Base-by-base conservation (phyloP, 2,329 filamentous ascomycete genomes). In the Colletotrichum musae region DNA sequence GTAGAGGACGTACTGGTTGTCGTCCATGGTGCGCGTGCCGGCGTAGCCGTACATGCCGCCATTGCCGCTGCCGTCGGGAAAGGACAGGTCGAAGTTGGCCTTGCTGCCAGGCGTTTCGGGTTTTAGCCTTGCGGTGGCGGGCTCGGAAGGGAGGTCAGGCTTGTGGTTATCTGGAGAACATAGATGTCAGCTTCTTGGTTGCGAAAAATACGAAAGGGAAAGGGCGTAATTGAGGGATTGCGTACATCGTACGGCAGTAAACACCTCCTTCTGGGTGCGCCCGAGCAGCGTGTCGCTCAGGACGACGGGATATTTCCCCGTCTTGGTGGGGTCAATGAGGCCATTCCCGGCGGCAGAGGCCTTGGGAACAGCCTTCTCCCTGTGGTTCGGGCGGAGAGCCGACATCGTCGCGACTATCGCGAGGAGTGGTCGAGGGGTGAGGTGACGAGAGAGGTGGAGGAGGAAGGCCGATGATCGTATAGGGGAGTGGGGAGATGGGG, bases 1-100 rank as follows among this genome's bases (percentile, higher is more conserved):
- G 67, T 95, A 88, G 59, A 97, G 86, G 45, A 91, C 87, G 75
- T 88, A 91, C 76, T 91, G 86, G 64, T 82, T 84, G 65, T 87
- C 84, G 68, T 86, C 85, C 26, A 84, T 86, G 63, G 85, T 86
- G 60, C 90, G 85, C 2, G 84, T 85, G 68, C 91, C 91, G 52
- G 86, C 84, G 76, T 90, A 92, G 36, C 86, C 82, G 75, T 92
- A 91, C 63, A 86, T 86, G 62, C 85, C 84, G 36, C 58, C 58
- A 70, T 84, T 85, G 60, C 85, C 83, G 70, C 90, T 85, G 60
- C 85, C 83, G 70, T 90, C 87, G 64, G 81, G 82, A 72, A 87
- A 88, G 52, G 83, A 81, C 56, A 90, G 81, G 70, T 89, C 86
- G 77, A 87, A 89, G n/a, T 87, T 84, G 64, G 82, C 79, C 56